Evolutionary conservation across 1,284 basidiomycete species (phyloP).

Genomic region (Ustilago tritici): DNA sequence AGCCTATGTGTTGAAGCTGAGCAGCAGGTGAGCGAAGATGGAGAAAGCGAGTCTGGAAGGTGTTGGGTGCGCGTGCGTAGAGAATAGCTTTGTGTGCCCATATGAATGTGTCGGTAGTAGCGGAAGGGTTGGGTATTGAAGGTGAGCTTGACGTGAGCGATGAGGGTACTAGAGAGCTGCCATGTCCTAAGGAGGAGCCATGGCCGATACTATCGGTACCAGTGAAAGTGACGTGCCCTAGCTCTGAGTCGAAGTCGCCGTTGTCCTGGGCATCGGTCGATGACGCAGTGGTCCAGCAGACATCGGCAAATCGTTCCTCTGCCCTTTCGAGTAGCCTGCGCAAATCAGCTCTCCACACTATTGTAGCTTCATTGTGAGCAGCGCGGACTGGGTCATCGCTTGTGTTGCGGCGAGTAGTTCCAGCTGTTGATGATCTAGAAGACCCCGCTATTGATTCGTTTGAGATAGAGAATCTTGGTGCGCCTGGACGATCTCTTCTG

Average conservation of each 20-base stretch:
- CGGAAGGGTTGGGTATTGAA: conserved; percentile 16
- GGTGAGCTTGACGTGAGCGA: neutral
- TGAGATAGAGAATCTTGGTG: neutral
- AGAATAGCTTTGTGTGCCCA: conserved; percentile 96
- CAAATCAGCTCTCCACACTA: conserved; percentile 56
- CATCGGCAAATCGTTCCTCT: conserved; percentile 58
- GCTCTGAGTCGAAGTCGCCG: conserved; percentile 17
- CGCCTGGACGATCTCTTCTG: neutral
- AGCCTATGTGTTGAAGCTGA: conserved; percentile 54
- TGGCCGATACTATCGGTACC: neutral
- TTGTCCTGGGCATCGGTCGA: conserved; percentile 11
- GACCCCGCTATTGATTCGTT: conserved; percentile 9
- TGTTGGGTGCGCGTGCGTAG: conserved; percentile 81
- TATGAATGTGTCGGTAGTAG: conserved; percentile 66
- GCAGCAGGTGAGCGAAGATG: conserved; percentile 75
- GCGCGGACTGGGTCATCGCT: conserved; percentile 35
- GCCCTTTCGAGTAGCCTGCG: conserved; percentile 46
- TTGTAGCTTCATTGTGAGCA: conserved; percentile 47
- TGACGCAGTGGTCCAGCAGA: conserved; percentile 54
- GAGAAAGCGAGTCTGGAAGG: conserved; percentile 72
- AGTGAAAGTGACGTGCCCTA: conserved; percentile 9
- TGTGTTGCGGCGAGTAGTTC: neutral
- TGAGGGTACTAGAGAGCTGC: conserved; percentile 15
- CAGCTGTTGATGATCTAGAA: conserved; percentile 4
- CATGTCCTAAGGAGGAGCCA: conserved; percentile 1